Percentiles rank a stretch among this genome's conserved stretches.
Evolutionary conservation across 2,329 filamentous ascomycete genomes (phyloP).

Genomic region (Blumeriella jaapii): DNA sequence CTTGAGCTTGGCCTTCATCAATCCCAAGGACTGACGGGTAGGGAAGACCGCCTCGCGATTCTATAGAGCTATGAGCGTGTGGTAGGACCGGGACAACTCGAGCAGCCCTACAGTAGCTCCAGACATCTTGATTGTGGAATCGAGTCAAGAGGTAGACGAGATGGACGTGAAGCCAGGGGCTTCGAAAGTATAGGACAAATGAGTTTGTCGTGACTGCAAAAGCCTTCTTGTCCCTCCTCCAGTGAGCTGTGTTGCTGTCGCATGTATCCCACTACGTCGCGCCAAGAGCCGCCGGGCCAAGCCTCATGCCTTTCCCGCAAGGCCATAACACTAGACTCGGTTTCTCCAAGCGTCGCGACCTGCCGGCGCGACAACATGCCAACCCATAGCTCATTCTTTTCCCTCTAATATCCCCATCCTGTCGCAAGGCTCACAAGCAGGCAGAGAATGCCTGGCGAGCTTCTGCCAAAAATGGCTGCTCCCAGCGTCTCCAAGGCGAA

Average conservation of each 20-base stretch:
- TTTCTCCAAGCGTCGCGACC: conserved; percentile 12
- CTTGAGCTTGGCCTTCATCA: conserved; percentile 98
- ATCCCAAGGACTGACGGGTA: conserved; percentile 87
- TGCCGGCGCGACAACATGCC: conserved; percentile 9
- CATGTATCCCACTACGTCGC: conserved; percentile 17
- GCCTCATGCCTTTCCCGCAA: conserved; percentile 3
- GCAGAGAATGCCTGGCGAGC: conserved; percentile 28
- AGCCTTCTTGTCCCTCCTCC: too few relatives aligned
- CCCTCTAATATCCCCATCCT: conserved; percentile 11
- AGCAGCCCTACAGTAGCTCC: conserved; percentile 35
- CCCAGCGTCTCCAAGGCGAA: conserved; percentile 23
- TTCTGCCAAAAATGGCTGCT: conserved; percentile 27
- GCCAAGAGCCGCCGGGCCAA: too few relatives aligned
- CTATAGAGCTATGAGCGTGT: conserved; percentile 35
- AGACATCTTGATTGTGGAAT: conserved; percentile 44
- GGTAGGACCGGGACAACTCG: conserved; percentile 7
- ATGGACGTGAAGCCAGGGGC: conserved; percentile 3
- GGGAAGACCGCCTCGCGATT: conserved; percentile 95
- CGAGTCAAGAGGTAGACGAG: too few relatives aligned
- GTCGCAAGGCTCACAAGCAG: conserved; percentile 19
- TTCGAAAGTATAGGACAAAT: neutral
- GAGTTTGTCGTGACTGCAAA: too few relatives aligned
- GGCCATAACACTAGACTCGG: conserved; percentile 10
- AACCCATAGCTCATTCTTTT: conserved; percentile 10
- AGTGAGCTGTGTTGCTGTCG: too few relatives aligned